Conservation (phyloP, 768 basidiomycete genomes). For the Rhizopogon sp. region DNA sequence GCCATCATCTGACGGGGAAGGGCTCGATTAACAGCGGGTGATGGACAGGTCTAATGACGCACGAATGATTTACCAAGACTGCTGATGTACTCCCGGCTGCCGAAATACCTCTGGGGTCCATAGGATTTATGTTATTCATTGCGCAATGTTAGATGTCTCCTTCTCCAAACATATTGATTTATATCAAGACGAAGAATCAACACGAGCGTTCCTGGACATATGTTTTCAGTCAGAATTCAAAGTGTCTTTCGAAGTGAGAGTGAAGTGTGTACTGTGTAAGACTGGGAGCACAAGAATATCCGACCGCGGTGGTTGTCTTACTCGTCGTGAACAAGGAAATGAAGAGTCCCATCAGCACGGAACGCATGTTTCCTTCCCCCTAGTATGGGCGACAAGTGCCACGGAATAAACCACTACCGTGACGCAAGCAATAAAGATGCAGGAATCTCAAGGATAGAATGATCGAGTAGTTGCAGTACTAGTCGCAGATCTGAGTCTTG, state of each 20-base stretch:
- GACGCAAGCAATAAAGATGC: slow-evolving; percentile 41
- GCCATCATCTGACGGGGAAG: background rate
- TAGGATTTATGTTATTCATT: background rate
- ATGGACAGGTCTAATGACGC: slow-evolving; percentile 1
- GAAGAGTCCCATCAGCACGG: slow-evolving; percentile 40
- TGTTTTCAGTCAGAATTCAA: background rate
- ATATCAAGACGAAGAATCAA: background rate
- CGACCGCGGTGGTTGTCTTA: slow-evolving; percentile 33
- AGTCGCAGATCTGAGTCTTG: too few species aligned
- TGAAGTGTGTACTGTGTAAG: slow-evolving; percentile 33
- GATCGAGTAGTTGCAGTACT: slow-evolving; percentile 45
- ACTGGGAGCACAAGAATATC: slow-evolving; percentile 39
- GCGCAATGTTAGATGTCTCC: background rate
- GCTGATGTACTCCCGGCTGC: slow-evolving; percentile 30
- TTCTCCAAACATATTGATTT: slow-evolving; percentile 39
- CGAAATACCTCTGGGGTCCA: slow-evolving; percentile 51
- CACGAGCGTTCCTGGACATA: slow-evolving; percentile 26
- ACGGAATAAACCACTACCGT: slow-evolving; percentile 35
- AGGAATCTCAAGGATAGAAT: slow-evolving; percentile 43
- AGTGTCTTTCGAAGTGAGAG: background rate
- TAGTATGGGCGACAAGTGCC: slow-evolving; percentile 19
- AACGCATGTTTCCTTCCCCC: slow-evolving; percentile 47
- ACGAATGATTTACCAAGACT: slow-evolving; percentile 26
- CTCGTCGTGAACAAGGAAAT: slow-evolving; percentile 50
- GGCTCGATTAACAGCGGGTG: background rate